Base-by-base conservation (phyloP, 305 asterid species). In the Rubia peregrina region DNA sequence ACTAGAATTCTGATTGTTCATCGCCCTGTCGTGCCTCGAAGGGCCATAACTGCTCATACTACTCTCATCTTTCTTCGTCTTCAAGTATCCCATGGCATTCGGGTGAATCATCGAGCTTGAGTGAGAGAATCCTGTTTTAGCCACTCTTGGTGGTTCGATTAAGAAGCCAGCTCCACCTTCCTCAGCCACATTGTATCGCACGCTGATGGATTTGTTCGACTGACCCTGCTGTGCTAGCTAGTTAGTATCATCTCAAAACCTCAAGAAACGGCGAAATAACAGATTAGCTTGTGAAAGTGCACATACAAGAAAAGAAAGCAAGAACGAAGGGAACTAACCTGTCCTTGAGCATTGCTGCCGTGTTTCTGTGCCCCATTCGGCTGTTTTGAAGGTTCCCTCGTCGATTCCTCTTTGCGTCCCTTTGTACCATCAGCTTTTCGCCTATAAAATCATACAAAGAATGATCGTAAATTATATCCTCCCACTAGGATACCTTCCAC, bases 41-140 rank as follows among this genome's bases (percentile, higher is more conserved):
- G 84, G 60, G 75, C 85, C 61, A 46, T 61, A 56, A 8, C 75
- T 75, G 65, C 80, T 65, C 13, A 74, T 73, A 66, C 81, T 59
- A 77, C 82, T 86, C 19, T 74, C 85, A 46, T 85, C 76, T 36
- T 80, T 82, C 57, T 73, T 78, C 63, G 71, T 71, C 84, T 85
- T 71, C 6, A 80, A 63, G 70, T 85, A 73, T 19, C 81, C 88
- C 10, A 67, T 76, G 46, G 89, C 85, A 59, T 77, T 86, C 6
- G 90, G 98, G 76, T 88, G 96, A 76, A 88, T 75, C 82, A 81
- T 87, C 21, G 96, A 87, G 80, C 71, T 86, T 9, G 96, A 84
- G 70, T 84, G 91, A 74, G 82, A 61, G 72, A 79, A 71, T 59
- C 84, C 86, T 0, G 71, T 86, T 78, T 80, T 80, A 40, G 72